Evolutionary conservation across 2,329 filamentous ascomycete genomes (phyloP).

Genomic region (Colletotrichum paranaense): DNA sequence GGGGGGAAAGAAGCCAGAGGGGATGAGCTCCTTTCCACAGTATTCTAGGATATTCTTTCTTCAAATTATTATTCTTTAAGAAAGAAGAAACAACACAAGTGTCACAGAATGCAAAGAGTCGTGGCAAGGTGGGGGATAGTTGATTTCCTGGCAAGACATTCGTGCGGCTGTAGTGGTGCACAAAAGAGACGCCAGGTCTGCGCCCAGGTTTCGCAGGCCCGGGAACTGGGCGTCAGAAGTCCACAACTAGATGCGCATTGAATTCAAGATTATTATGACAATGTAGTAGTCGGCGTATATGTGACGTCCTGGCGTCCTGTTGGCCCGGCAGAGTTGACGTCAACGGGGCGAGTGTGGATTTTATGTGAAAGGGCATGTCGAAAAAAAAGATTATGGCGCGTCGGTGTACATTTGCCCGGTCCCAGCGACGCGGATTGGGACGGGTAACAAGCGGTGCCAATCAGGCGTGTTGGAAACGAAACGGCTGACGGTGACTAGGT

Average conservation of each 20-base stretch:
- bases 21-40: not conserved
- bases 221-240: not conserved
- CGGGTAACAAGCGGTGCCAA: conserved; percentile 32
- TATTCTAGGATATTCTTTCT: not conserved
- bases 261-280: not conserved
- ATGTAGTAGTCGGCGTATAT: not conserved
- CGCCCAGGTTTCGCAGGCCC: conserved; percentile 14
- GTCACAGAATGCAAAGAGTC: conserved; percentile 1
- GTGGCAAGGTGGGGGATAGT: conserved; percentile 9
- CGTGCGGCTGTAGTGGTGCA: conserved; percentile 18
- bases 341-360: not conserved
- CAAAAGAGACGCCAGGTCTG: not conserved
- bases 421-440: conserved; percentile 29
- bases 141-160: conserved; percentile 24
- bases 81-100: not conserved
- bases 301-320: conserved; percentile 16
- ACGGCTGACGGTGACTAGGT: not conserved
- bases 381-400: conserved; percentile 1
- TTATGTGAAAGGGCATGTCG: not conserved
- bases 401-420: conserved; percentile 30
- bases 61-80: not conserved
- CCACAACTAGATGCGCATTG: not conserved
- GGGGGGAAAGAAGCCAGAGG: not conserved
- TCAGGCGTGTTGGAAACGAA: conserved; percentile 8
- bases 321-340: not conserved